These are phyloP conservation scores for Plectosphaerella cucumerina DNA, from an alignment of 2,329 filamentous ascomycete genomes.

Conservation along the genomic window DNA sequence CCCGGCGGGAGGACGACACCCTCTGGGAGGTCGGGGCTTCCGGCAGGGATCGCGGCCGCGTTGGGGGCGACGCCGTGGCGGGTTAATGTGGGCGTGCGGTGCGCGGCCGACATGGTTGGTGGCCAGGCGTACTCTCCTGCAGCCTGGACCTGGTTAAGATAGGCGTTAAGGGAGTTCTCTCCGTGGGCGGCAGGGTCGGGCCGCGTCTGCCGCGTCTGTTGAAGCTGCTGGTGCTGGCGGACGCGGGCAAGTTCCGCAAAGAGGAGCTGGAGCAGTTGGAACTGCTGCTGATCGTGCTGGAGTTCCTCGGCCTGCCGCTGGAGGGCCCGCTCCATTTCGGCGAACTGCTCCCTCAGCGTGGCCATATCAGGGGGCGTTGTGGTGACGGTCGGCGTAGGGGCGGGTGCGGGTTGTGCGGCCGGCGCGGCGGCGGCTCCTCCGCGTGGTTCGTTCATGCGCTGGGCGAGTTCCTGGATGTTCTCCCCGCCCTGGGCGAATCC, in stretches of 20 bases:
- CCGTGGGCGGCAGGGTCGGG: too few species aligned
- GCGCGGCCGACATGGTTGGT: too few species aligned
- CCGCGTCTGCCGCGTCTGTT: slow-evolving; percentile 16
- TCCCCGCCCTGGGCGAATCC: slow-evolving; percentile 70
- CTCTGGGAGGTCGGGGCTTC: slow-evolving; percentile 57
- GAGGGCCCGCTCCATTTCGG: slow-evolving; percentile 64
- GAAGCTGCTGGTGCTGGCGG: slow-evolving; percentile 44
- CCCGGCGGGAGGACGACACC: slow-evolving; percentile 61
- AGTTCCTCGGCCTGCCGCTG: slow-evolving; percentile 62
- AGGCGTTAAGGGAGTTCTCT: background rate
- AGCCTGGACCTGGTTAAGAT: background rate
- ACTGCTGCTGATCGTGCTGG: slow-evolving; percentile 60
- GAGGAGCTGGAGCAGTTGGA: slow-evolving; percentile 63
- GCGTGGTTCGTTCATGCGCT: slow-evolving; percentile 50
- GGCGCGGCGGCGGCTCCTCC: slow-evolving; percentile 13
- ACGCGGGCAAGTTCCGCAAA: slow-evolving; percentile 64
- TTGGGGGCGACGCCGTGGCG: slow-evolving; percentile 43
- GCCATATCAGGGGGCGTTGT: slow-evolving; percentile 22
- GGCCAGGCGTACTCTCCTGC: slow-evolving; percentile 27
- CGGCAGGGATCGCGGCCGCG: slow-evolving; percentile 50
- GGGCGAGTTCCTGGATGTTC: slow-evolving; percentile 64
- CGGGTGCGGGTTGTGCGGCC: slow-evolving; percentile 7
- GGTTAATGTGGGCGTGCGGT: slow-evolving; percentile 30
- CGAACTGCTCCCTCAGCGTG: slow-evolving; percentile 56
- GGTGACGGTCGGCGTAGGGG: slow-evolving; percentile 14